phyloP scores from a whole-genome alignment of 1,284 basidiomycete species.

The Vanrija pseudolonga region DNA sequence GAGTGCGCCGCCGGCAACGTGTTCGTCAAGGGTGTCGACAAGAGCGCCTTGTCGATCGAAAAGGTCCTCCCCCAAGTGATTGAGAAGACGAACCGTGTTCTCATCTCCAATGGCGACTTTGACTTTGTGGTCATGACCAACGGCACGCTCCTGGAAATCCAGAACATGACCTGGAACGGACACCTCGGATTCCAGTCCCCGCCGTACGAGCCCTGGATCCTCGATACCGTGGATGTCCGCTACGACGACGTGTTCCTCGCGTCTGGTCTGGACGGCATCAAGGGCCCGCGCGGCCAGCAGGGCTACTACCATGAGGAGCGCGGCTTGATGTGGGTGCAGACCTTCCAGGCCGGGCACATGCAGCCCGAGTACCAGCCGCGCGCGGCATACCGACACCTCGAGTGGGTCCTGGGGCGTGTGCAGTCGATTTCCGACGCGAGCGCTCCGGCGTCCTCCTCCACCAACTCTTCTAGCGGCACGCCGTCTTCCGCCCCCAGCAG shows the following conservation, averaged over 20 bases:
- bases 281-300: conserved; percentile 9
- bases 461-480: no score
- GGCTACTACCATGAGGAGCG: conserved; percentile 20
- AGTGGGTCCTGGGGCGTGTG: conserved; percentile 15
- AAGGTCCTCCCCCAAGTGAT: conserved; percentile 23
- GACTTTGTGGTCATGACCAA: conserved; percentile 31
- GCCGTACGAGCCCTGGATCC: conserved; percentile 12
- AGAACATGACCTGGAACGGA: conserved; percentile 37
- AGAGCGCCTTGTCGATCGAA: conserved; percentile 56
- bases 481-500: no score
- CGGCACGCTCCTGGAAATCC: conserved; percentile 29
- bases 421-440: no score
- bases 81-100: conserved; percentile 65
- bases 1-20: conserved; percentile 62
- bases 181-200: conserved; percentile 19
- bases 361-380: conserved; percentile 14
- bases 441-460: no score
- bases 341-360: conserved; percentile 21
- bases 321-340: conserved; percentile 21
- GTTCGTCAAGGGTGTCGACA: conserved; percentile 54
- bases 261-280: background rate
- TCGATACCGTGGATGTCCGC: background rate
- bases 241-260: background rate
- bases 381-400: conserved; percentile 11
- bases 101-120: conserved; percentile 62